Evolutionary conservation across 2,329 filamentous ascomycete species (phyloP).

Genomic region (Neophaeococcomyces aloes): DNA sequence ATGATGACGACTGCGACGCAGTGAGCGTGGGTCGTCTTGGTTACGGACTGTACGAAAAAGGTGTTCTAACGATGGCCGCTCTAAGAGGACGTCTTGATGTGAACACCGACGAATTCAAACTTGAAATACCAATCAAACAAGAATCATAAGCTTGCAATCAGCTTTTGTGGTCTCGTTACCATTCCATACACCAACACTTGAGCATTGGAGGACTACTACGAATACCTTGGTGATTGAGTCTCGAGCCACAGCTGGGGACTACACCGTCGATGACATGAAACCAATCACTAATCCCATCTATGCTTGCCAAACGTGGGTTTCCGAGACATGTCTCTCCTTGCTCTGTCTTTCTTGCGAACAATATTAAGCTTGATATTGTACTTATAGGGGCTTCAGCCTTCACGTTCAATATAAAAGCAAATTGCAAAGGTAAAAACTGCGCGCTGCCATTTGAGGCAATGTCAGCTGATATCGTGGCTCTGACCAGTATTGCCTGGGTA

Average conservation of each 20-base stretch:
- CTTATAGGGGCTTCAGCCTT: background rate
- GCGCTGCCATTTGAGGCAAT: too few relatives aligned
- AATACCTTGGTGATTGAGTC: too few relatives aligned
- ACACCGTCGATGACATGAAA: background rate
- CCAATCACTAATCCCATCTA: background rate
- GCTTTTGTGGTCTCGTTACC: background rate
- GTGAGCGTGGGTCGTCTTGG: conserved; percentile 26
- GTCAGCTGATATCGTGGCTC: too few relatives aligned
- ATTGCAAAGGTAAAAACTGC: too few relatives aligned
- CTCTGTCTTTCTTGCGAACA: conserved; percentile 8
- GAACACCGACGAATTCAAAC: conserved; percentile 29
- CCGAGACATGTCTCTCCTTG: background rate
- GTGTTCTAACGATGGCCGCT: conserved; percentile 34
- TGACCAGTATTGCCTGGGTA: too few relatives aligned
- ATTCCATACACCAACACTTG: too few relatives aligned
- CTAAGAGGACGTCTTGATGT: conserved; percentile 33
- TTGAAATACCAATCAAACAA: conserved; percentile 5
- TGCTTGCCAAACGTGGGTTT: background rate
- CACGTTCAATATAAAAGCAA: too few relatives aligned
- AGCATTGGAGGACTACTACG: too few relatives aligned
- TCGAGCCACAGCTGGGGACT: too few relatives aligned
- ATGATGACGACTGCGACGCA: conserved; percentile 29
- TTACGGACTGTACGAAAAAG: conserved; percentile 31
- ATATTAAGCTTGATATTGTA: conserved; percentile 9
- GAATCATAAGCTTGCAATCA: background rate